Conservation (phyloP, 163 green algal genomes). For the Volvox carteri region DNA sequence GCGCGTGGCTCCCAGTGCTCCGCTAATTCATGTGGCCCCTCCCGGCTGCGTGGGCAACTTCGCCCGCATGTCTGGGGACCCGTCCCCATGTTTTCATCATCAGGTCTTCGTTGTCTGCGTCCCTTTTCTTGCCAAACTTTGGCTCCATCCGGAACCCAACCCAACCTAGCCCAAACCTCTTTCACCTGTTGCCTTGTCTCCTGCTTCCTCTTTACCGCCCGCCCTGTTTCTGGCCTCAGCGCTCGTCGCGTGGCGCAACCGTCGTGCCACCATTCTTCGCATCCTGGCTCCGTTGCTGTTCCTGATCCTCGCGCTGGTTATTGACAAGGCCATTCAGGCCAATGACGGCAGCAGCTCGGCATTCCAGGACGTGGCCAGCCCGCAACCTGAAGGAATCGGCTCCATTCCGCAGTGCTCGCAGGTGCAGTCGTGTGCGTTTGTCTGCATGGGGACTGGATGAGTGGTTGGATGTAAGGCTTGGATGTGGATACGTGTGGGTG, state of each 20-base stretch:
- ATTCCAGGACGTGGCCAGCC: slow-evolving; percentile 56
- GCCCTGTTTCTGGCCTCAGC: slow-evolving; percentile 54
- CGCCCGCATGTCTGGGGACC: too few relatives aligned
- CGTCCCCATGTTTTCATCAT: too few relatives aligned
- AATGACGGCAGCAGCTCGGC: slow-evolving; percentile 10
- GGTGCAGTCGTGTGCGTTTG: slow-evolving; percentile 43
- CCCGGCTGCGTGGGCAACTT: too few relatives aligned
- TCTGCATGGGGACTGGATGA: too few relatives aligned
- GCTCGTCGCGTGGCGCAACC: slow-evolving; percentile 82
- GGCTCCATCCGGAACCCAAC: too few relatives aligned
- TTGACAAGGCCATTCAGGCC: slow-evolving; percentile 72
- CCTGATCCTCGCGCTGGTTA: slow-evolving; percentile 78
- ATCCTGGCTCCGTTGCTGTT: slow-evolving; percentile 81
- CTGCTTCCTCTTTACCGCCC: not conserved
- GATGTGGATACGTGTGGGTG: not conserved
- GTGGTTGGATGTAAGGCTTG: too few relatives aligned
- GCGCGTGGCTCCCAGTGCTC: too few relatives aligned
- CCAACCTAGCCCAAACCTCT: not conserved
- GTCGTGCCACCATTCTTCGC: slow-evolving; percentile 77
- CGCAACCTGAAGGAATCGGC: slow-evolving; percentile 46
- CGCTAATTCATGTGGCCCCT: too few relatives aligned
- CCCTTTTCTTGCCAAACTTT: too few relatives aligned
- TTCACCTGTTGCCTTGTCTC: not conserved
- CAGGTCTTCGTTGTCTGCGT: too few relatives aligned
- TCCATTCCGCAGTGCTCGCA: slow-evolving; percentile 63